Conservation (phyloP, 768 basidiomycete genomes). For the Russula emetica region DNA sequence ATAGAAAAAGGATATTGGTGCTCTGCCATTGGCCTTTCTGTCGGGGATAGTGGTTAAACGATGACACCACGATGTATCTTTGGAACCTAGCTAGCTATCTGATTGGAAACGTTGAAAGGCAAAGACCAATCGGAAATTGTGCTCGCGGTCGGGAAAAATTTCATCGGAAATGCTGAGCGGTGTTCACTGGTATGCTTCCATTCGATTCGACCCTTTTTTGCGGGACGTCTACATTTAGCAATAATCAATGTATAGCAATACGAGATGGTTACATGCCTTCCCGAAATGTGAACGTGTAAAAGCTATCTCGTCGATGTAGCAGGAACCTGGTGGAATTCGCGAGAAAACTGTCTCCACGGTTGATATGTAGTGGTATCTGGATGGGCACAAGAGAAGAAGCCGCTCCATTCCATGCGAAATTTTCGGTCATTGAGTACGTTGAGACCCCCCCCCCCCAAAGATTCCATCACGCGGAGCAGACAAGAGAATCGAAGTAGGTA, state of each 20-base stretch:
- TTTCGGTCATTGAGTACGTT: constrained; percentile 4
- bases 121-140: not conserved
- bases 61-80: not conserved
- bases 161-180: not conserved
- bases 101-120: not conserved
- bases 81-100: constrained; percentile 6
- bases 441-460: not conserved
- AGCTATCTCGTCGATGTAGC: not conserved
- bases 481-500: not conserved
- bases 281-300: constrained; percentile 6
- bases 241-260: constrained; percentile 2
- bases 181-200: constrained; percentile 11
- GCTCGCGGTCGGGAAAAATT: not conserved
- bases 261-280: constrained; percentile 10
- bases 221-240: not conserved
- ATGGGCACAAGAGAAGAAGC: not conserved
- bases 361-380: not conserved
- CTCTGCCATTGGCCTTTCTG: not conserved
- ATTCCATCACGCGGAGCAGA: not conserved
- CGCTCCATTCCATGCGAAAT: constrained; percentile 10
- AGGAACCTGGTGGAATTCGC: constrained; percentile 2
- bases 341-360: not conserved
- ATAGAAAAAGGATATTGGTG: not conserved
- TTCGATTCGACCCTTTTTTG: constrained; percentile 13
- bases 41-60: not conserved